A percentile compares a stretch with the other conserved stretches of the same genome.
These are phyloP conservation scores for Ceratobasidium sp. DNA, from an alignment of 1,284 basidiomycete genomes.

Conservation along the genomic window DNA sequence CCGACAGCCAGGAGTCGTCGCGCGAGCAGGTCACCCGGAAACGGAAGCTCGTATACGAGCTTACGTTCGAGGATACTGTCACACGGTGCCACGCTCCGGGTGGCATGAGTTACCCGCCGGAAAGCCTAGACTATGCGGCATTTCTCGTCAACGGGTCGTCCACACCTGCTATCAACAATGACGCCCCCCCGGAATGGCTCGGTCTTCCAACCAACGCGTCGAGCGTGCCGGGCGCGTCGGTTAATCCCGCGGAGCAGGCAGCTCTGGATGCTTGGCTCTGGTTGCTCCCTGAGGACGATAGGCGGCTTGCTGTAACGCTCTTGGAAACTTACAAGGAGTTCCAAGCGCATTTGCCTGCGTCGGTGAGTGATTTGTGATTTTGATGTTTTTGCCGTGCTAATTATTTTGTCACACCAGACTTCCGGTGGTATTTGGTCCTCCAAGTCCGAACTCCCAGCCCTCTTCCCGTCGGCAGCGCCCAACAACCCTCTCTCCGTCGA, in stretches of 20 bases:
- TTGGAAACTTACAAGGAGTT: not conserved
- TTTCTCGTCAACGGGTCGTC: not conserved
- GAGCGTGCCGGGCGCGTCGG: not conserved
- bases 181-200: not conserved
- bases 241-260: not conserved
- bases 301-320: not conserved
- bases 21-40: not conserved
- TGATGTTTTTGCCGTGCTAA: not conserved
- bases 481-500: not conserved
- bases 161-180: not conserved
- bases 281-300: not conserved
- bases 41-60: not conserved
- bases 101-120: not conserved
- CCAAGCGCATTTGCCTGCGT: not conserved
- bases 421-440: not conserved
- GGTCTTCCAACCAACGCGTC: not conserved
- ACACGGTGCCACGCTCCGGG: not conserved
- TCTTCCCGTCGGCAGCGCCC: not conserved
- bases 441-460: not conserved
- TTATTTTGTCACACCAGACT: not conserved
- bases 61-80: not conserved
- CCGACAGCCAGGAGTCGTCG: slow-evolving; percentile 2
- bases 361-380: not conserved
- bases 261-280: not conserved
- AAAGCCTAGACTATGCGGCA: not conserved